Base-by-base conservation (phyloP, 768 basidiomycete genomes). In the Auricularia sp. region DNA sequence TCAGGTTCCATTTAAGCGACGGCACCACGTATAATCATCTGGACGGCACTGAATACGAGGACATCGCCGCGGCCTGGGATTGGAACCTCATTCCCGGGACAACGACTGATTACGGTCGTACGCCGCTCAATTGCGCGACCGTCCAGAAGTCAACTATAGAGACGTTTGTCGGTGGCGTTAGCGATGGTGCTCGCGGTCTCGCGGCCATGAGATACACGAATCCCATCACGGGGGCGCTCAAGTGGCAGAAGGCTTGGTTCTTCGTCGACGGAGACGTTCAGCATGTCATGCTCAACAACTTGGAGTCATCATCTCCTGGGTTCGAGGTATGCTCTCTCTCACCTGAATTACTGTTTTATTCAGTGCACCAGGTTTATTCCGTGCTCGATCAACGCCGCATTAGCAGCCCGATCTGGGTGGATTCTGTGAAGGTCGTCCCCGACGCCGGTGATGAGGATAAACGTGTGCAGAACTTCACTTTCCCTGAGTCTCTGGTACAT, bases 61-160 rank as follows among this genome's bases (percentile, higher is more conserved):
- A 88, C 68, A 89, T 89, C 39, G 74, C 83, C 3, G 87, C 83
- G 2, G 78, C 83, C 2, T 87, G 87, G 87, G 86, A 90, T 72
- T 90, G 88, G 88, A 84, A 88, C 67, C 78, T 87, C 6, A 84
- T 90, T 56, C 88, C 88, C 6, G 88, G 88, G 0, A 88, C 77
- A 39, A 90, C 88, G 1, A 78, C 81, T 43, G 84, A 88, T 70
- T 87, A 87, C 69, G 76, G 73, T 7, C 81, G 76, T 3, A 88
- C 87, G 0, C 71, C 77, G 0, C 76, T 90, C 18, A 70, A 70
- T 44, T 88, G 87, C 68, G 72, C 67, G 33, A 72, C 73, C 12
- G 79, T 81, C 1, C 67, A 72, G 23, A 74, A 74, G 63, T 76
- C 69, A 2, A 87, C 86, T 0, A 68, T 80, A 3, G 79, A 86